Evolutionary conservation across 768 basidiomycete genomes (phyloP).

Genomic region (Boletus subcaerulescens): DNA sequence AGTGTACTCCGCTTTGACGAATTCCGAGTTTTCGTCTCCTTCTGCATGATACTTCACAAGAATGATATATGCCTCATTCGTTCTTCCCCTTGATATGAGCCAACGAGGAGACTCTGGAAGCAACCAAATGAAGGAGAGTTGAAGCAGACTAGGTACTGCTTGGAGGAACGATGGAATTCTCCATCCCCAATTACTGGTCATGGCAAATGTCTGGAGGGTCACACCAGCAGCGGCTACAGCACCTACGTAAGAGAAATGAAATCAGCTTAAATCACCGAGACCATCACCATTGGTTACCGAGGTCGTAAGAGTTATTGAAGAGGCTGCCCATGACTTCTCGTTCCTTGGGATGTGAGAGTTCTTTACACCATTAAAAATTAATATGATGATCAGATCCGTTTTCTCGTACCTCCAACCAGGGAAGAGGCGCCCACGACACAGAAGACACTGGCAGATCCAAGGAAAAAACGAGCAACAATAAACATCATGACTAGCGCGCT

Average conservation of each 20-base stretch:
- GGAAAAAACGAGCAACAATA: not conserved
- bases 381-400: not conserved
- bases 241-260: not conserved
- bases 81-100: constrained; percentile 56
- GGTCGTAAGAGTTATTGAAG: constrained; percentile 5
- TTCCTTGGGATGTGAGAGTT: constrained; percentile 24
- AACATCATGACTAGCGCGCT: not conserved
- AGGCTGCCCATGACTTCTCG: constrained; percentile 13
- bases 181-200: constrained; percentile 62
- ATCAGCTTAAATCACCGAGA: not conserved
- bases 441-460: not conserved
- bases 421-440: constrained; percentile 12
- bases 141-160: constrained; percentile 49
- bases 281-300: constrained; percentile 7
- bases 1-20: constrained; percentile 55
- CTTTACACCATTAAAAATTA: not conserved
- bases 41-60: constrained; percentile 63
- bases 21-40: constrained; percentile 47
- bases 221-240: constrained; percentile 41
- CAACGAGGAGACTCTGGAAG: constrained; percentile 66
- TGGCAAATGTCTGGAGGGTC: constrained; percentile 63
- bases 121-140: constrained; percentile 54
- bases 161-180: constrained; percentile 63
- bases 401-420: constrained; percentile 18
- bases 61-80: constrained; percentile 44